phyloP scores from a whole-genome alignment of 805 yeast species.

The Wickerhamiella sergipiensis region DNA sequence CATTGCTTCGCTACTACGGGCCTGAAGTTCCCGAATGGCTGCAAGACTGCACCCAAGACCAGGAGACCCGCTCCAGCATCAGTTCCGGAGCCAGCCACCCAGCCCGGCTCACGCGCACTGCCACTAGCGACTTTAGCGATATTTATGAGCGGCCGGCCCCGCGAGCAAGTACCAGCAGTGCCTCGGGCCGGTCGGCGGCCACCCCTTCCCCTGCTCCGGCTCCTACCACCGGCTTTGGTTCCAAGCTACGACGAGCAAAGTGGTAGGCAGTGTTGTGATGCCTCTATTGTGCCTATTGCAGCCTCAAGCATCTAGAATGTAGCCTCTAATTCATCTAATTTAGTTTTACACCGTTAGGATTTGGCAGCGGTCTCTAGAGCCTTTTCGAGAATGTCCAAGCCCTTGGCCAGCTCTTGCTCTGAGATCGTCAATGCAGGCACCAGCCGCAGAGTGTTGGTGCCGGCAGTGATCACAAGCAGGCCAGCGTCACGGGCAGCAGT shows the following conservation, averaged over 20 bases:
- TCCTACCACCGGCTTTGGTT: not conserved
- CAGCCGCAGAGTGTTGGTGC: slow-evolving; percentile 76
- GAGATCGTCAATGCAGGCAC: slow-evolving; percentile 86
- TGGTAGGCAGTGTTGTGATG: not conserved
- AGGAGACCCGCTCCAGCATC: not conserved
- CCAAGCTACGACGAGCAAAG: not conserved
- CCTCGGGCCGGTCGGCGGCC: not conserved
- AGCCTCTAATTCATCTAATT: too few species aligned
- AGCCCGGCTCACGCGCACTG: not conserved
- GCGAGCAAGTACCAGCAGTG: not conserved
- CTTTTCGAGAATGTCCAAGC: slow-evolving; percentile 52
- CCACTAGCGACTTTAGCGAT: not conserved
- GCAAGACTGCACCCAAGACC: slow-evolving; percentile 3
- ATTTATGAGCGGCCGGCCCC: not conserved
- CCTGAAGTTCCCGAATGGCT: slow-evolving; percentile 24
- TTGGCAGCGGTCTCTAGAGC: slow-evolving; percentile 31
- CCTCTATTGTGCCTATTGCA: too few species aligned
- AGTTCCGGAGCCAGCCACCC: not conserved
- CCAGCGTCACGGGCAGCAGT: slow-evolving; percentile 65
- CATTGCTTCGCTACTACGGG: slow-evolving; percentile 29
- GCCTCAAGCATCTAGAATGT: too few species aligned
- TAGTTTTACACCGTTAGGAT: too few species aligned
- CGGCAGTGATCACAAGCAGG: slow-evolving; percentile 77
- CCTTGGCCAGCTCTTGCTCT: slow-evolving; percentile 52
- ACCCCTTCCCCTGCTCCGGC: not conserved